Conservation (phyloP, 306 rosid genomes). For the Styphnolobium japonicum region DNA sequence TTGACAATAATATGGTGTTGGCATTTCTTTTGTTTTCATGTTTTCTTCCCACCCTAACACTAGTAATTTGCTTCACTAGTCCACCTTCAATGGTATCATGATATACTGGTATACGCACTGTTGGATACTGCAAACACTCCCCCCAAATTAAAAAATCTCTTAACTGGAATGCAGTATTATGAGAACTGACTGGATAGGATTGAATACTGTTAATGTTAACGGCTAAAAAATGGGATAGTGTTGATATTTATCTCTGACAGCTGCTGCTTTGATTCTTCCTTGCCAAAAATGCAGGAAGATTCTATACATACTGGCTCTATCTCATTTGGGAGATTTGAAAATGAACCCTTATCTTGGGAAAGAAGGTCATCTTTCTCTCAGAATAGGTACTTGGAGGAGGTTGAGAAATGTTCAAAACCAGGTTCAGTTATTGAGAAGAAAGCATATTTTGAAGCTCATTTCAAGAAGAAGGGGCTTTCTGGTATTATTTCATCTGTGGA, state of each 20-base stretch:
- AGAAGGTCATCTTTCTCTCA: constrained; percentile 74
- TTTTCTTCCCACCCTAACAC: not conserved
- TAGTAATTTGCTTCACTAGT: not conserved
- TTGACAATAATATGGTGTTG: not conserved
- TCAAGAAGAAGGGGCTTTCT: constrained; percentile 63
- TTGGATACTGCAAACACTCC: no score
- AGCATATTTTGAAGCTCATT: constrained; percentile 80
- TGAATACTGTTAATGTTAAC: not conserved
- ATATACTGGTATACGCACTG: no score
- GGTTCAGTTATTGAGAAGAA: constrained; percentile 72
- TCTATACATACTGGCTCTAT: constrained; percentile 74
- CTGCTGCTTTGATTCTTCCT: constrained; percentile 26
- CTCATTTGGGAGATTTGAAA: constrained; percentile 84
- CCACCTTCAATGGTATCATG: not conserved
- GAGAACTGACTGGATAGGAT: constrained; percentile 1
- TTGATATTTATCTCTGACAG: constrained; percentile 16
- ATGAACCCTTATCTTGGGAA: constrained; percentile 72
- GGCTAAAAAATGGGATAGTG: not conserved
- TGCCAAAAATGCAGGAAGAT: constrained; percentile 54
- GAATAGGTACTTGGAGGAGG: constrained; percentile 77
- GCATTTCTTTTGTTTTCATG: not conserved
- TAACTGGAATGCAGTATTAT: not conserved
- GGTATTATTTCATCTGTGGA: constrained; percentile 32
- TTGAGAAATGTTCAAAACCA: constrained; percentile 70
- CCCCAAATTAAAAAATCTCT: no score